Evolutionary conservation across 2,329 filamentous ascomycete genomes (phyloP), one percentile per base, ranked within the genome.

Genomic region (Bertia moriformis): DNA sequence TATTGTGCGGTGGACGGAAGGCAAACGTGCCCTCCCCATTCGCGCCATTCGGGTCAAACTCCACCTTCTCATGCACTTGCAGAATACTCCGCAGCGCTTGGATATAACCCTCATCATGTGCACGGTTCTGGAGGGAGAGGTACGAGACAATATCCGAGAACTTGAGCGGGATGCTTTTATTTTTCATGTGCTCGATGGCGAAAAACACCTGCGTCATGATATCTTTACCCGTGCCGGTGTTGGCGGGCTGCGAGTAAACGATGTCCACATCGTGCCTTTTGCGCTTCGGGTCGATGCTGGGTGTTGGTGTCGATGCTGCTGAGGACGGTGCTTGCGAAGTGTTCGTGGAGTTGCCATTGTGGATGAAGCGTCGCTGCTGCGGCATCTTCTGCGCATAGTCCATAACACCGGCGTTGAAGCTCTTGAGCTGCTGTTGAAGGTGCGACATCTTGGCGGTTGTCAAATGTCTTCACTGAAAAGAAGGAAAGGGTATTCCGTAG

Each of bases 201-300:
- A 71, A 75, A 44, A 66, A 59, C 41, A 77, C 65, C 47, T 74
- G 69, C 2, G 71, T 74, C 58, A 72, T 67, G 50, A 76, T 66
- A 51, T 75, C 65, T 44, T 61, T 62, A 40, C 71, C 71, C 14
- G 64, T 68, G 52, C 63, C 67, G 7, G 62, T 66, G 46, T 68
- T 67, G 45, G 59, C 58, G 5, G 69, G 68, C 53, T 70, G 69
- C 13, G 69, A 72, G 51, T 68, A 72, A 14, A 64, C 41, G 18
- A 55, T 50, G 32, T 43, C 45, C 37, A 39, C 29, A 17, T 60
- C 65, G 18, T 66, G 62, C 4, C 67, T 61, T 52, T 69, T 70
- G 40, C 66, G 62, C 49, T 69, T 69, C 20, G 52, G 44, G 19
- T 51, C 50, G 57, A 59, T 12, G 57, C 18, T 38, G 10, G 17